A percentile compares a stretch with the other conserved stretches of the same genome.
Conservation (phyloP, 1,139 yeast species). For the Hyphopichia buzzinii region DNA sequence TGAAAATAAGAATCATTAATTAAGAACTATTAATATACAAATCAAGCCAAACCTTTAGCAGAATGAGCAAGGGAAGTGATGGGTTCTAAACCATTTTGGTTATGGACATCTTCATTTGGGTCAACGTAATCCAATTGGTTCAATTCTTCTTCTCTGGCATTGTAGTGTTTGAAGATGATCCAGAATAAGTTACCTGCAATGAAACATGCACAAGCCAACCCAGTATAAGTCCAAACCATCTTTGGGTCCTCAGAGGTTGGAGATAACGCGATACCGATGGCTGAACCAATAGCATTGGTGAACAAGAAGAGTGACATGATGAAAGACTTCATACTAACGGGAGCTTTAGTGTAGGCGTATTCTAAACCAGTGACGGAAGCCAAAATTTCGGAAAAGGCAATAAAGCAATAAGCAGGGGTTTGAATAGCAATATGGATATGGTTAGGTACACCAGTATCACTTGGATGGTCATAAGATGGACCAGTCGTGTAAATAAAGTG, state of each 20-base stretch:
- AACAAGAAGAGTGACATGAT: constrained; percentile 62
- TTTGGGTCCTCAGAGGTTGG: constrained; percentile 67
- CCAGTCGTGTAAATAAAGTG: constrained; percentile 68
- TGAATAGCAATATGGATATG: constrained; percentile 60
- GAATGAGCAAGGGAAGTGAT: constrained; percentile 24
- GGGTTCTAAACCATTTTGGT: constrained; percentile 16
- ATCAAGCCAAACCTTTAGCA: constrained; percentile 14
- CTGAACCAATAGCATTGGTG: constrained; percentile 67
- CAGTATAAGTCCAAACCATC: constrained; percentile 64
- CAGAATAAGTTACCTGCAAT: constrained; percentile 64
- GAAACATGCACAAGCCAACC: constrained; percentile 58
- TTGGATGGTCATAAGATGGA: no score
- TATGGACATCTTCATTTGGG: constrained; percentile 13
- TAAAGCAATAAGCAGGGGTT: constrained; percentile 60
- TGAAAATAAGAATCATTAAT: no score
- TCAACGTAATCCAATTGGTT: constrained; percentile 49
- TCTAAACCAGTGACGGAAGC: constrained; percentile 68
- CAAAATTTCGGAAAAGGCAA: constrained; percentile 62
- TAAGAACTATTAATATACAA: no score
- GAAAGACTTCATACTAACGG: constrained; percentile 62
- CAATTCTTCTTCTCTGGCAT: constrained; percentile 58
- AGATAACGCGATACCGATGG: constrained; percentile 69
- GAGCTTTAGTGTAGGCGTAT: constrained; percentile 71
- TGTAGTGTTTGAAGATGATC: constrained; percentile 56
- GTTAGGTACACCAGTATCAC: constrained; percentile 59